Base-by-base conservation (phyloP, 2,329 filamentous ascomycete genomes). In the Stemphylium lycopersici region DNA sequence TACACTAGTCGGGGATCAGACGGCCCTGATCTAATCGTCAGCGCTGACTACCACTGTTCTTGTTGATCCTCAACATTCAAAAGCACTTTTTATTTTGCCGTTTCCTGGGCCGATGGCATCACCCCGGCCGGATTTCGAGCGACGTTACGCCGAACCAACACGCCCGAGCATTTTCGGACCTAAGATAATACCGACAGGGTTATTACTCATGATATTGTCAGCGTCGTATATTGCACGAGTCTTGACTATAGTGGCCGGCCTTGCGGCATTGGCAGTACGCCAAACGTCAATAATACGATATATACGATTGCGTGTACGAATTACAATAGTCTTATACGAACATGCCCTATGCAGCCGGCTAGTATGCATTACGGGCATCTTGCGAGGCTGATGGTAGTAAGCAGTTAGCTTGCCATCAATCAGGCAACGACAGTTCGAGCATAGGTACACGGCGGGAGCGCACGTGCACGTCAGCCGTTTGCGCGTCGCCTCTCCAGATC, bases 401-500 rank as follows among this genome's bases (percentile, higher is more conserved):
- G 34, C 16, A 41, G 36, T 16, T 47, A 40, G 36, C 29, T 40
- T 20, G 20, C 32, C 20, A 38, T 16, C 31, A 16, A 16, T 32
- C n/a, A 20, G 18, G 29, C 11, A 34, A 47, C 37, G 33, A 40
- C 32, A 18, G 29, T 38, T 33, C 24, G n/a, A 41, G 6, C 22
- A 39, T 16, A 49, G 15, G 24, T 42, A 12, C 20, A 16, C 15
- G 26, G 24, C 15, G 22, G 42, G 32, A 32, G 41, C 22, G 34
- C 37, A 40, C 40, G 43, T 44, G 40, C 47, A 41, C 36, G 18
- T 26, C 31, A 38, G 24, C 47, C 42, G 26, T 22, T 33, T 33
- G 43, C 34, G 36, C 39, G 37, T 24, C 41, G 22, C 33, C 43
- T 24, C 37, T 44, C 24, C 38, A 55, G 57, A 59, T 58, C 56